Evolutionary conservation across 176 grass and related monocot species (phyloP).

Genomic region (Coix lacrymajobi): DNA sequence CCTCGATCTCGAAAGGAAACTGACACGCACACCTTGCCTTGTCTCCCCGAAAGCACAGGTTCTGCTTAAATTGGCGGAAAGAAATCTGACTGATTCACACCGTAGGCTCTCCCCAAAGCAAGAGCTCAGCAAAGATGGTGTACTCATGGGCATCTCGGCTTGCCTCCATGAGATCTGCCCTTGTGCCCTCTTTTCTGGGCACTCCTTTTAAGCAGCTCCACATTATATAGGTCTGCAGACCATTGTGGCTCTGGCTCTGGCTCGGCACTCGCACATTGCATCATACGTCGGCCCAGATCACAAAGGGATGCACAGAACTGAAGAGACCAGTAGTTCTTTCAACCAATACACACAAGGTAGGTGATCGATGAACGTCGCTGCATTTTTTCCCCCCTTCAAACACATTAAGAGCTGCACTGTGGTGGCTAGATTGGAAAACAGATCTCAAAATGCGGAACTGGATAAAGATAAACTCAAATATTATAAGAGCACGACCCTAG

Average conservation of each 20-base stretch:
- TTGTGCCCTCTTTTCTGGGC: constrained; percentile 10
- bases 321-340: neutral
- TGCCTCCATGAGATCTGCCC: neutral
- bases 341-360: neutral
- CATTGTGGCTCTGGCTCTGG: no score
- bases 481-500: no score
- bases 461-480: neutral
- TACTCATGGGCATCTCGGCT: neutral
- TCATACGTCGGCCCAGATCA: neutral
- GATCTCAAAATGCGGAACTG: neutral
- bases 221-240: neutral
- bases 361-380: neutral
- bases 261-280: neutral
- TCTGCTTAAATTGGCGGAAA: neutral
- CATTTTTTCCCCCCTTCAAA: neutral
- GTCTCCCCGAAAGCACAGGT: no score
- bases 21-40: no score
- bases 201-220: neutral
- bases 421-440: neutral
- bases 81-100: neutral
- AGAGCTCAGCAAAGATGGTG: neutral
- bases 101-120: neutral
- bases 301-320: neutral
- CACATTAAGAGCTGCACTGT: neutral
- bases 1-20: neutral